phyloP scores from a whole-genome alignment of 1,284 basidiomycete species.

The Vanrija sp. region DNA sequence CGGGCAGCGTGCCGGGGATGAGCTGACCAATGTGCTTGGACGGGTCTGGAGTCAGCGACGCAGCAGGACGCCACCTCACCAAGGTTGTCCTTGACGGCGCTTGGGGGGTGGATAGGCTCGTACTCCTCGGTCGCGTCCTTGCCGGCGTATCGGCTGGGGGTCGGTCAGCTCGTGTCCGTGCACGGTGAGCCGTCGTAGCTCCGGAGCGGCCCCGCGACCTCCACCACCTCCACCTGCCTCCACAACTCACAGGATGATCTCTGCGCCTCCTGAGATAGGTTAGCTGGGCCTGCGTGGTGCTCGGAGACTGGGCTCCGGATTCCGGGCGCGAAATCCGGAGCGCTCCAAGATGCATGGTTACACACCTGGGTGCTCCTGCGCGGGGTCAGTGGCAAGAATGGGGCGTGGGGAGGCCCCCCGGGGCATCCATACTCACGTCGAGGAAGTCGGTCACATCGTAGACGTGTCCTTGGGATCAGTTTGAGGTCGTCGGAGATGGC shows the following conservation, averaged over 20 bases:
- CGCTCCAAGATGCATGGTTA: neutral
- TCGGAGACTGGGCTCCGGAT: too few relatives aligned
- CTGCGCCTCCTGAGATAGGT: conserved; percentile 54
- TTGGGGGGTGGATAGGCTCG: conserved; percentile 81
- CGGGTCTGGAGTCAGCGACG: conserved; percentile 2
- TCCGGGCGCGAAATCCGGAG: too few relatives aligned
- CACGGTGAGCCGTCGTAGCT: neutral
- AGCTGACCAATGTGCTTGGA: conserved; percentile 36
- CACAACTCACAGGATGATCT: conserved; percentile 53
- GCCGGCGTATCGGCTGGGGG: conserved; percentile 60
- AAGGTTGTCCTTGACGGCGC: conserved; percentile 77
- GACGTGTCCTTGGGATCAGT: conserved; percentile 54
- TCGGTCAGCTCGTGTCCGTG: conserved; percentile 1
- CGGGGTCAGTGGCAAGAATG: neutral
- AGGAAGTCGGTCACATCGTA: conserved; percentile 76
- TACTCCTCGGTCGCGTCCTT: conserved; percentile 76
- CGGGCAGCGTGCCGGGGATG: conserved; percentile 56
- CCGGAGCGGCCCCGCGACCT: neutral
- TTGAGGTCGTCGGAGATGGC: conserved; percentile 11
- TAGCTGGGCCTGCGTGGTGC: neutral
- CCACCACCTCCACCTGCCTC: neutral
- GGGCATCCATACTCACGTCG: conserved; percentile 51
- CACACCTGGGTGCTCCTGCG: conserved; percentile 62
- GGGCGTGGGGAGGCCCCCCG: neutral
- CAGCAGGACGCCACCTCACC: conserved; percentile 53